A percentile compares a stretch with the other conserved stretches of the same genome.
Conservation (phyloP, 2,329 filamentous ascomycete species). For the Coniosporium tulheliwenetii region DNA sequence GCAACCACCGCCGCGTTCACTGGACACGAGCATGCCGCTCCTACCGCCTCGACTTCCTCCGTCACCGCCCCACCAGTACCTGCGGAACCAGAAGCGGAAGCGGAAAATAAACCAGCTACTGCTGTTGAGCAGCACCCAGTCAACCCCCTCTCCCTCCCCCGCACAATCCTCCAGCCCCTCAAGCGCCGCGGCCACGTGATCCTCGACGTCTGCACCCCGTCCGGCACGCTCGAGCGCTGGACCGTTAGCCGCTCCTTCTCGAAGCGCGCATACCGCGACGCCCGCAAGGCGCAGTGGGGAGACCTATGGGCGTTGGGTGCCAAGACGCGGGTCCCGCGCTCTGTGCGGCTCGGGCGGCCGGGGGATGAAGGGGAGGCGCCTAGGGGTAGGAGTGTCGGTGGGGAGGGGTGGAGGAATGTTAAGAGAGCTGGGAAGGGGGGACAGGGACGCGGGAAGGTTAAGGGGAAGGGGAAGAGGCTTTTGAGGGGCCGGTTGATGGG, state of each 20-base stretch:
- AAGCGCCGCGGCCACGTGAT: conserved; percentile 82
- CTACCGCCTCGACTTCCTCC: neutral
- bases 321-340: conserved; percentile 58
- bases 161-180: conserved; percentile 62
- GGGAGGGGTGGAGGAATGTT: conserved; percentile 10
- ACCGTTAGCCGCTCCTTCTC: conserved; percentile 72
- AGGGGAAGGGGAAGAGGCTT: conserved; percentile 10
- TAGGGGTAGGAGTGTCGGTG: conserved; percentile 12
- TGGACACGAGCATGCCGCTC: conserved; percentile 42
- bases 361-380: conserved; percentile 9
- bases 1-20: conserved; percentile 53
- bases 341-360: conserved; percentile 41
- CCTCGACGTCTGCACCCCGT: conserved; percentile 79
- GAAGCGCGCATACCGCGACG: conserved; percentile 75
- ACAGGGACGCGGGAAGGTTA: conserved; percentile 17
- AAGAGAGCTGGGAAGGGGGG: conserved; percentile 6
- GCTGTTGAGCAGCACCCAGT: conserved; percentile 10
- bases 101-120: conserved; percentile 1
- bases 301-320: conserved; percentile 92
- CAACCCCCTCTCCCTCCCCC: conserved; percentile 56
- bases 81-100: conserved; percentile 3
- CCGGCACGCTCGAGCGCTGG: conserved; percentile 81
- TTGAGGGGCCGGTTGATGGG: no score
- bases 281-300: conserved; percentile 79
- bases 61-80: conserved; percentile 2